Evolutionary conservation across 352 stramenopile genomes (phyloP), one percentile per base, ranked within the genome.

Genomic region (Phytophthora fragariae): DNA sequence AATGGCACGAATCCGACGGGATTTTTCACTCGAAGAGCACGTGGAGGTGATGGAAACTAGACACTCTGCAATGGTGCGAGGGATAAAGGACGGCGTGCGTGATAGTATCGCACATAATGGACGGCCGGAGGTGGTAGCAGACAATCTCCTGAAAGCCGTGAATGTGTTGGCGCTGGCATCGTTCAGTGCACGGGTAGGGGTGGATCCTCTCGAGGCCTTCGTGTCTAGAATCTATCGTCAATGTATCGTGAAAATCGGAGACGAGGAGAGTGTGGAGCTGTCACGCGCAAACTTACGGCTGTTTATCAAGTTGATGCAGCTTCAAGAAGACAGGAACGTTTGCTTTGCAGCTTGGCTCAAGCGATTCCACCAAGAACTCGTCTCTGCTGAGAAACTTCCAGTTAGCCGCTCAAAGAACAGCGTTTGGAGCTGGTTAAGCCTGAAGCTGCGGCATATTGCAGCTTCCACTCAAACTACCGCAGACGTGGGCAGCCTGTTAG

Each of bases 101-200:
- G 35, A 65, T 55, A 41, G 68, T 49, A 76, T 72, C 37, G 19
- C 57, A 33, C 44, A 61, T 17, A 9, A 14, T 41, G 50, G 29
- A n/a, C 37, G 14, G 9, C 9, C 33, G 21, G 53, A 69, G 10
- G 35, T 57, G 5, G 17, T 47, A 5, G 37, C 41, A 4, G 58
- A 76, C 1, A 57, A 12, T 9, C 46, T 76, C 17, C 21, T 76
- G 44, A 62, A 52, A 19, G 31, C 24, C 41, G 44, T 76, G 4
- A 67, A 58, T 56, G 31, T 62, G 10, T 31, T 72, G 1, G 57
- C 17, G 14, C 24, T 76, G 0, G 24, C 35, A 24, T 62, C 44
- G 37, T 57, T 72, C 5, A 29, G 35, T 24, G 21, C 17, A n/a
- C 60, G 41, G 5, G 3, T 11, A 5, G 9, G 33, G 1, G 7